Evolutionary conservation across 2,329 filamentous ascomycete species (phyloP).

Genomic region (Sclerotinia nivalis): DNA sequence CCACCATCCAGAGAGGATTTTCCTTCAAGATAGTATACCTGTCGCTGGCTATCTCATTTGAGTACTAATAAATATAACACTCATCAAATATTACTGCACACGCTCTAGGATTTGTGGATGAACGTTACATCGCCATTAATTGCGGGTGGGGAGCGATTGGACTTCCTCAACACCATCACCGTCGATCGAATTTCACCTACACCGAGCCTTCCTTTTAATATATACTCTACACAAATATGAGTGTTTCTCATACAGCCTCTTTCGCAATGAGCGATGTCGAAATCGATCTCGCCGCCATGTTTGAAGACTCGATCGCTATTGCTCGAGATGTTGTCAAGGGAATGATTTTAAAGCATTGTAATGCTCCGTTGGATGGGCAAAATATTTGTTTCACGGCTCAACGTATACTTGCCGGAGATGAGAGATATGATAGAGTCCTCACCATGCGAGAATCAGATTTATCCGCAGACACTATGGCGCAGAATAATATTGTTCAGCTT

Average conservation of each 20-base stretch:
- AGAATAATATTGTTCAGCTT: slow-evolving; percentile 17
- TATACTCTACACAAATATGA: slow-evolving; percentile 9
- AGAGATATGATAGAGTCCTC: not conserved
- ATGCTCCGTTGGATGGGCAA: slow-evolving; percentile 9
- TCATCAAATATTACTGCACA: not conserved
- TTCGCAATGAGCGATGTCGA: slow-evolving; percentile 5
- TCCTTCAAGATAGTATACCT: not conserved
- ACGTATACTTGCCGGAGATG: slow-evolving; percentile 6
- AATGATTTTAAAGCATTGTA: not conserved
- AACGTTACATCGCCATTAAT: slow-evolving; percentile 6
- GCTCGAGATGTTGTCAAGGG: slow-evolving; percentile 22
- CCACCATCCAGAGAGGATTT: not conserved
- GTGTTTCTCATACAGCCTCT: not conserved
- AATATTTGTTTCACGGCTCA: not conserved
- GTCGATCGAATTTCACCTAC: not conserved
- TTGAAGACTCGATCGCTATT: slow-evolving; percentile 13
- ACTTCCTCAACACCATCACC: not conserved
- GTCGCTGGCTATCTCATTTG: not conserved
- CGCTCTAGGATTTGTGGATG: not conserved
- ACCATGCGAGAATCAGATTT: not conserved
- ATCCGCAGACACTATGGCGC: not conserved
- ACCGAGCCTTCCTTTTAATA: not conserved
- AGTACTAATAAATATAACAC: not conserved
- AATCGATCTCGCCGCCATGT: slow-evolving; percentile 25
- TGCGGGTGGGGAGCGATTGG: slow-evolving; percentile 7